Evolutionary conservation across 345 rosid species (phyloP), one percentile per base, ranked within the genome.

Genomic region (Aegle marmelos): DNA sequence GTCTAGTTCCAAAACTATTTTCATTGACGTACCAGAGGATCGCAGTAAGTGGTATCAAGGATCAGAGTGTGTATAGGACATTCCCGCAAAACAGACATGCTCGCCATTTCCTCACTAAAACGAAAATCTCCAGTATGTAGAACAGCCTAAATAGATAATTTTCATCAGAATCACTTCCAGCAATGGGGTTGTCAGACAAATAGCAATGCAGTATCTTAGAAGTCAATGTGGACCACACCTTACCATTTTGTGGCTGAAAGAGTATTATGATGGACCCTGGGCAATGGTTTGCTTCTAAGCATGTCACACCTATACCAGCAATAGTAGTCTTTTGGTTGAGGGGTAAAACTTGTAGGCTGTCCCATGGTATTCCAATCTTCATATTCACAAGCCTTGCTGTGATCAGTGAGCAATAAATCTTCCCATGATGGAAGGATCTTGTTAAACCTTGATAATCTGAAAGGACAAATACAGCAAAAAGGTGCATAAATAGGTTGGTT

Each of bases 391-490:
- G 91, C 84, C 79, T 92, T 34, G 98, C 97, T 0, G 99, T 95
- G 80, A 95, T 82, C 75, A 83, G 85, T 77, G 99, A 93, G 73
- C 99, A 93, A 83, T 95, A 95, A 60, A 95, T 90, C 82, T 88
- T 95, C 80, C 99, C 99, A 79, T 92, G 94, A 79, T 85, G 76
- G 86, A 95, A 95, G 68, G 97, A 92, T 79, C 84, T 92, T 6
- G 98, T 91, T 79, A 95, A 78, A 54, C 99, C 99, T 87, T 95
- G 99, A 89, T 95, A 95, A 91, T 93, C 99, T 94, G 92, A 82
- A 76, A 70, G 75, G 31, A 71, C 24, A 36, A 48, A 79, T n/a
- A 41, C 72, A 76, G 16, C 0, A 24, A 45, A 48, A 63, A 36
- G 45, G 68, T 37, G 36, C 22, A 22, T 63, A 22, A 45, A 74